These are phyloP conservation scores for Barnettozyma botsteinii DNA, from an alignment of 805 yeast genomes.

Conservation along the genomic window DNA sequence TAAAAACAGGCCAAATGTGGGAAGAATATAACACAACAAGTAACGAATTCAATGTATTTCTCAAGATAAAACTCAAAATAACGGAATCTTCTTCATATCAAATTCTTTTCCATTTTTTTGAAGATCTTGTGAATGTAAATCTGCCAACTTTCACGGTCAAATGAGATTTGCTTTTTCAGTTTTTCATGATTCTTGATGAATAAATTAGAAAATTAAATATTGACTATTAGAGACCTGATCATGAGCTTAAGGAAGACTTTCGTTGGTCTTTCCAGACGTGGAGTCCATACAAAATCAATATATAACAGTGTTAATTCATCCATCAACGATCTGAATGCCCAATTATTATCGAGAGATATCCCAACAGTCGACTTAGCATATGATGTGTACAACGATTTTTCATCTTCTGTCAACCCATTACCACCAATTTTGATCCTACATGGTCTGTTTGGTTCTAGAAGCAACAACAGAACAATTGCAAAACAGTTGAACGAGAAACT, in stretches of 20 bases:
- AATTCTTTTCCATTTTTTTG: too few relatives aligned
- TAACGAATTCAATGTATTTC: too few relatives aligned
- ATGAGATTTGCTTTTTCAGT: too few relatives aligned
- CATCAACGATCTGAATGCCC: constrained; percentile 21
- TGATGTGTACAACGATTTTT: constrained; percentile 38
- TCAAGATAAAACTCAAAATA: too few relatives aligned
- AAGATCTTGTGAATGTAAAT: too few relatives aligned
- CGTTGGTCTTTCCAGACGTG: neutral
- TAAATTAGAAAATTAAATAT: too few relatives aligned
- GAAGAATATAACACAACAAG: too few relatives aligned
- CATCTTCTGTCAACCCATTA: constrained; percentile 21
- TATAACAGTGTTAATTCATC: constrained; percentile 3
- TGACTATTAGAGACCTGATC: too few relatives aligned
- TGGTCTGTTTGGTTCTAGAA: constrained; percentile 81
- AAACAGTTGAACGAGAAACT: constrained; percentile 44
- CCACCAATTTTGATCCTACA: constrained; percentile 77
- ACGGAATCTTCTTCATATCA: too few relatives aligned
- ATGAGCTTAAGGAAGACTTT: neutral
- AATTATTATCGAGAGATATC: constrained; percentile 30
- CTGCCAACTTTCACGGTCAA: too few relatives aligned
- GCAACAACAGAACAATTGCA: constrained; percentile 80
- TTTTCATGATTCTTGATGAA: too few relatives aligned
- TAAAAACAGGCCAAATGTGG: too few relatives aligned
- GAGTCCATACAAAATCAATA: neutral
- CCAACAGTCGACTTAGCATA: constrained; percentile 50